Conservation (phyloP, 768 basidiomycete genomes). For the Exsudoporus frostii region DNA sequence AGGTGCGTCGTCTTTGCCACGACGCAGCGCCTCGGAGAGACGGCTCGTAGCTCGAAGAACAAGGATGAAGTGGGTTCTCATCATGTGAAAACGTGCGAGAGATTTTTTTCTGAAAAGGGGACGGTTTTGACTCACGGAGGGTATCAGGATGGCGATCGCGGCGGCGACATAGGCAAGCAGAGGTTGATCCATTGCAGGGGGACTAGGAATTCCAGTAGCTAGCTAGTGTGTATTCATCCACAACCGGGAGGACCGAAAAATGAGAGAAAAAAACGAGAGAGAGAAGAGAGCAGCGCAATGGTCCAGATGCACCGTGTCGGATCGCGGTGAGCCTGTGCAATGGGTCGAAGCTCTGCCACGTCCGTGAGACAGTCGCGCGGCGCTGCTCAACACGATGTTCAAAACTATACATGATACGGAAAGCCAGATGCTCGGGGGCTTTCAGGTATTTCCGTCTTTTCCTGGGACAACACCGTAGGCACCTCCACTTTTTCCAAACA, state of each 20-base stretch:
- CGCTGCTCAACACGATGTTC: no score
- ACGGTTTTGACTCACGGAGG: slow-evolving; percentile 27
- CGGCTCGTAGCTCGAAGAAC: slow-evolving; percentile 82
- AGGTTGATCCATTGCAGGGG: slow-evolving; percentile 24
- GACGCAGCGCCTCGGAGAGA: slow-evolving; percentile 46
- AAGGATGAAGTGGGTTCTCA: slow-evolving; percentile 82
- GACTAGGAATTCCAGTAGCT: neutral
- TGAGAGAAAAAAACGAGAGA: neutral
- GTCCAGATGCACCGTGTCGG: neutral
- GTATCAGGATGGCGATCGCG: slow-evolving; percentile 19
- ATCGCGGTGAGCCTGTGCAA: neutral
- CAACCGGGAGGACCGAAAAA: neutral
- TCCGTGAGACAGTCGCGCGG: neutral
- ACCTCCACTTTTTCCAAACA: slow-evolving; percentile 53
- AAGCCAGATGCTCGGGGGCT: no score
- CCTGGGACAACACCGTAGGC: slow-evolving; percentile 47
- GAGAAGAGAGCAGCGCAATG: neutral
- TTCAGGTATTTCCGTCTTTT: slow-evolving; percentile 39
- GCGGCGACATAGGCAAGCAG: slow-evolving; percentile 23
- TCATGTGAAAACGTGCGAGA: slow-evolving; percentile 34
- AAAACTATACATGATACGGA: no score
- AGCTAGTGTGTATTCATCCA: slow-evolving; percentile 7
- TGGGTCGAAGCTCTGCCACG: neutral
- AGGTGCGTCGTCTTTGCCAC: slow-evolving; percentile 57
- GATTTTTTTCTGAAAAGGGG: neutral